phyloP scores from a whole-genome alignment of 495 filamentous ascomycete genomes.

The Talaromyces wortmannii region DNA sequence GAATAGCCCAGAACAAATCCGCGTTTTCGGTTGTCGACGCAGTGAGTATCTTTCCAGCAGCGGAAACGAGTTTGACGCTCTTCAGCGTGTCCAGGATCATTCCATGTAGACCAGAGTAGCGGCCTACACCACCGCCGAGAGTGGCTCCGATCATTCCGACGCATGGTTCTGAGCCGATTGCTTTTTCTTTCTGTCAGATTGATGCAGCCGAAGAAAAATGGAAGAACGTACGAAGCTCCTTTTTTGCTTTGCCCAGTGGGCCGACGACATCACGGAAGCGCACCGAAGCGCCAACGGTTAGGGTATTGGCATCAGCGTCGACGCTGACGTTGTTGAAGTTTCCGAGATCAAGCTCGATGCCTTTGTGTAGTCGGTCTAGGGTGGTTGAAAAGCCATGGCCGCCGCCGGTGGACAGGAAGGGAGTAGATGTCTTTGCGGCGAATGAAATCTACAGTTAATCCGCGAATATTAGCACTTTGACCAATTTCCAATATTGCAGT shows the following conservation, averaged over 20 bases:
- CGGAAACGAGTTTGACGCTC: constrained; percentile 21
- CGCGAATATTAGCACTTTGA: not conserved
- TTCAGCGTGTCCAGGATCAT: constrained; percentile 28
- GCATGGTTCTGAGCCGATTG: constrained; percentile 8
- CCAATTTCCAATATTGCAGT: not conserved
- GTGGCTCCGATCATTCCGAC: constrained; percentile 24
- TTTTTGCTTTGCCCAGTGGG: constrained; percentile 15
- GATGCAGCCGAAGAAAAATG: constrained; percentile 1
- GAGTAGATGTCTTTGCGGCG: constrained; percentile 13
- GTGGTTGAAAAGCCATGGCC: constrained; percentile 17
- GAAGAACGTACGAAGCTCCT: constrained; percentile 15
- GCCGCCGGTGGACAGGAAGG: constrained; percentile 19
- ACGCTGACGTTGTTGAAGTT: constrained; percentile 15
- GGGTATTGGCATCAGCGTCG: constrained; percentile 10
- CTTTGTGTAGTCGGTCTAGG: constrained; percentile 13
- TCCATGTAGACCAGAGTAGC: constrained; percentile 22
- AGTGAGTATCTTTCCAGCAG: constrained; percentile 10
- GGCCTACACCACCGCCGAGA: constrained; percentile 27
- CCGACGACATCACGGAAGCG: constrained; percentile 13
- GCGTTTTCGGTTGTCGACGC: constrained; percentile 15
- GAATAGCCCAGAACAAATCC: constrained; percentile 27
- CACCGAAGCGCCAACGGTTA: constrained; percentile 21
- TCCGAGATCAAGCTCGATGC: constrained; percentile 21
- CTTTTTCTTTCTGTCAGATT: constrained; percentile 3
- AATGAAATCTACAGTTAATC: not conserved